These are phyloP conservation scores for Scedosporium apiospermum DNA, from an alignment of 2,329 filamentous ascomycete species.

Conservation along the genomic window DNA sequence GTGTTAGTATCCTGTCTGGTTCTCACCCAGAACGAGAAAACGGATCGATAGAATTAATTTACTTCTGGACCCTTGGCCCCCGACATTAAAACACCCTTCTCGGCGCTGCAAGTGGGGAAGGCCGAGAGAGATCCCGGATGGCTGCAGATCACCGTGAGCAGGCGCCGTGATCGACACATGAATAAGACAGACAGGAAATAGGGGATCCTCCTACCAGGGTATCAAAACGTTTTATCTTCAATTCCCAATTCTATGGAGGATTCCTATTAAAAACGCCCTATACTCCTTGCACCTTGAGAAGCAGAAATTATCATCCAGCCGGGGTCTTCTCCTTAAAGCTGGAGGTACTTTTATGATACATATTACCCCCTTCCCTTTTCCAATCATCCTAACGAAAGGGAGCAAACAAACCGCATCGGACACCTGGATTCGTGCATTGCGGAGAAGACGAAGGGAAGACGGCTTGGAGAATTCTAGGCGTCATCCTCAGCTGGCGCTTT, in stretches of 20 bases:
- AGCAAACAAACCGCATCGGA: too few species aligned
- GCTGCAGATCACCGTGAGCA: too few species aligned
- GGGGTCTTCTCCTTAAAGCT: too few species aligned
- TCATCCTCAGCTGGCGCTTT: constrained; percentile 7
- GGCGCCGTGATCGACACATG: too few species aligned
- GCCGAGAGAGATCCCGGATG: not conserved
- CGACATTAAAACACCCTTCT: not conserved
- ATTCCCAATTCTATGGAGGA: not conserved
- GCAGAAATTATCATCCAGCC: not conserved
- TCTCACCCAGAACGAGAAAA: too few species aligned
- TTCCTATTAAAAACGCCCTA: not conserved
- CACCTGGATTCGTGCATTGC: too few species aligned
- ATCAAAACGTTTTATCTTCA: not conserved
- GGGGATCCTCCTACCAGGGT: not conserved
- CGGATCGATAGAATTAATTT: not conserved
- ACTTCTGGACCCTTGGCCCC: not conserved
- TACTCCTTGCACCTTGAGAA: not conserved
- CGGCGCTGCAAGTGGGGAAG: not conserved
- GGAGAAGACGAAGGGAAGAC: too few species aligned
- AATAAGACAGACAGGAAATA: not conserved
- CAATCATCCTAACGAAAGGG: too few species aligned
- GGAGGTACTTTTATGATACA: too few species aligned
- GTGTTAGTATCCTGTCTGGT: too few species aligned
- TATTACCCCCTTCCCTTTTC: too few species aligned
- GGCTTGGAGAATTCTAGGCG: not conserved